Percentiles rank a stretch among this genome's conserved stretches.
Evolutionary conservation across 2,329 filamentous ascomycete species (phyloP).

Genomic region (Hypoxylon sp.): DNA sequence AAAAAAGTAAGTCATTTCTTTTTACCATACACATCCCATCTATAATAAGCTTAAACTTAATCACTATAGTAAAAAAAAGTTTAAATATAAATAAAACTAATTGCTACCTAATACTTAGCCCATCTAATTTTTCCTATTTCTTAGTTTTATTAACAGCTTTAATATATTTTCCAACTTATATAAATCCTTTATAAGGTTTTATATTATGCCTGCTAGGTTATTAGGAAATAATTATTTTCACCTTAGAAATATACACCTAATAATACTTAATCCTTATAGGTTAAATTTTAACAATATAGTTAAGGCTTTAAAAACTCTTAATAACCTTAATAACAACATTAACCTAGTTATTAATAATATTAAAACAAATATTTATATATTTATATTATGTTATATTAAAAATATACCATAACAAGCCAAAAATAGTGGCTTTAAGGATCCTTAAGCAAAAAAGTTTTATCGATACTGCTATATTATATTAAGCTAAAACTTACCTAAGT

Average conservation of each 20-base stretch:
- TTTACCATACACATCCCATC: constrained; percentile 5
- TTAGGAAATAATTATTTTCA: not conserved
- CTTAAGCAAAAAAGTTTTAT: constrained; percentile 1
- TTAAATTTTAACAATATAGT: no score
- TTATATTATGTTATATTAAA: constrained; percentile 4
- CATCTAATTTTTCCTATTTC: not conserved
- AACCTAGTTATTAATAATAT: no score
- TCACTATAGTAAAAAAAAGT: constrained; percentile 2
- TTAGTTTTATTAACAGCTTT: constrained; percentile 7
- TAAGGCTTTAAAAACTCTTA: no score
- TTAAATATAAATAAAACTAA: constrained; percentile 7
- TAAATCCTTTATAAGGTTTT: constrained; percentile 8
- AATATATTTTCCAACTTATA: constrained; percentile 9
- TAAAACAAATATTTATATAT: not conserved
- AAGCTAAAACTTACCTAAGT: not conserved
- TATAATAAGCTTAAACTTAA: constrained; percentile 1
- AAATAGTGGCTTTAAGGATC: constrained; percentile 2
- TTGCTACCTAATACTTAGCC: not conserved
- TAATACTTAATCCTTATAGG: no score
- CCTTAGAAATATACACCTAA: constrained; percentile 2
- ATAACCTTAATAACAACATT: no score
- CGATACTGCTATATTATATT: constrained; percentile 10
- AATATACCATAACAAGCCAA: constrained; percentile 1
- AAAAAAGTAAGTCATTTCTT: not conserved
- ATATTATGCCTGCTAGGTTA: constrained; percentile 6